Evolutionary conservation across 2,329 filamentous ascomycete species (phyloP).

Genomic region (Blumeriella jaapii): DNA sequence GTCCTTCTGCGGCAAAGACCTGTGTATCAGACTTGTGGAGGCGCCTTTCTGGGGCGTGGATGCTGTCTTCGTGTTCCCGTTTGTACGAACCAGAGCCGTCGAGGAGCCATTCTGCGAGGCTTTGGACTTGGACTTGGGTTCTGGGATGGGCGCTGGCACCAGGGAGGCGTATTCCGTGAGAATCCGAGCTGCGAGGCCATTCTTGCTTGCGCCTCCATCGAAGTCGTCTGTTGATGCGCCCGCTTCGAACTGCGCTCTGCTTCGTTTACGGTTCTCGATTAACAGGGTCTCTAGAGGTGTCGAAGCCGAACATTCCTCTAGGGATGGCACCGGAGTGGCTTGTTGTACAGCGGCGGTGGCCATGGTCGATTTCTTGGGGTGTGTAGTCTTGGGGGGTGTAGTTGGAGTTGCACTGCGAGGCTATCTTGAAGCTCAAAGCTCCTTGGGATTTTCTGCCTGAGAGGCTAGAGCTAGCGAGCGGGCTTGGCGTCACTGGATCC

Average conservation of each 20-base stretch:
- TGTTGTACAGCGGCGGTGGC: conserved; percentile 3
- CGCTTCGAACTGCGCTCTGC: conserved; percentile 31
- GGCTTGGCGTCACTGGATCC: background rate
- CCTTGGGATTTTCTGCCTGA: conserved; percentile 1
- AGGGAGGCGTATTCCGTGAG: conserved; percentile 48
- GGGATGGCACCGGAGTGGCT: background rate
- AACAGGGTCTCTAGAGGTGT: conserved; percentile 30
- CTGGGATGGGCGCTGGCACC: conserved; percentile 5
- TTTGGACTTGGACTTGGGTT: conserved; percentile 6
- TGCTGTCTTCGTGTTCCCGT: conserved; percentile 4
- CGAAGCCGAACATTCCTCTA: conserved; percentile 4
- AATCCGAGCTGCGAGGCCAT: conserved; percentile 23
- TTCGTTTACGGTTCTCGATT: conserved; percentile 32
- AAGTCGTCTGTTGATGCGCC: conserved; percentile 10
- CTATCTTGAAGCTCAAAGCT: background rate
- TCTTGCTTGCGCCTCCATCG: conserved; percentile 22
- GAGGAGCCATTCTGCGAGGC: conserved; percentile 5
- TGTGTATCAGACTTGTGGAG: conserved; percentile 48
- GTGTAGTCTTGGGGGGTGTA: background rate
- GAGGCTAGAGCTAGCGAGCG: conserved; percentile 1
- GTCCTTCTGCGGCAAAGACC: conserved; percentile 38
- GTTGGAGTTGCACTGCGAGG: conserved; percentile 3
- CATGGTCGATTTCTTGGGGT: conserved; percentile 4
- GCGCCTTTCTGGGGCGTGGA: conserved; percentile 20
- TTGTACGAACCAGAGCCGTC: conserved; percentile 16